Base-by-base conservation (phyloP, 345 rosid species). In the Arabidopsis suecica region DNA sequence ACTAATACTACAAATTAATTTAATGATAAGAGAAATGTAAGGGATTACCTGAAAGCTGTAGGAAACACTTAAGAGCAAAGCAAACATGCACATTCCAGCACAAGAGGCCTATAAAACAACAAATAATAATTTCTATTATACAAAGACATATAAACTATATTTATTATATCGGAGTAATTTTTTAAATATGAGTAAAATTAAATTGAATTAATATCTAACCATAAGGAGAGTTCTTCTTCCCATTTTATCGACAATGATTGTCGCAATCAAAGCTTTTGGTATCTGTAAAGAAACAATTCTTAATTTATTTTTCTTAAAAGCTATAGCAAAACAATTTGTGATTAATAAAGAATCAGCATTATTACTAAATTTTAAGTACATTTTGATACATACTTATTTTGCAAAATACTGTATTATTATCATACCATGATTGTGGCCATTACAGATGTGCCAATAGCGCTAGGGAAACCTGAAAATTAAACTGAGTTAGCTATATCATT, bases 31-130 rank as follows among this genome's bases (percentile, higher is more conserved):
- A 44, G 14, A 7, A 0, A 38, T 38, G 42, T 38, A 38, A 9
- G 42, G 42, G 10, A 1, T 38, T 42, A 49, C 88, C 88, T 83
- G 77, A 4, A 84, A 23, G 30, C 74, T 36, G 61, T 82, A 86
- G 40, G 87, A 77, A 28, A 77, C 36, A 53, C 84, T 83, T 22
- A 71, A 16, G 41, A 84, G 75, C 71, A 74, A 40, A 20, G 73
- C 42, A 79, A 68, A 72, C 6, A 80, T 33, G 73, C 86, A 76
- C 61, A 66, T 56, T 82, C 82, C 86, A 9, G 68, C 56, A 23
- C 80, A 74, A 42, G 88, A 84, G 79, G 76, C 83, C 86, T 81
- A 74, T 59, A 53, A 32, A 41, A 14, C 11, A 64, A 73, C 38
- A 41, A 25, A 9, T 1, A 45, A 51, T 63, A 61, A 25, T 56